A percentile compares a stretch with the other conserved stretches of the same genome.
phyloP scores from a whole-genome alignment of 2,329 filamentous ascomycete genomes.

The Madurella fahalii region DNA sequence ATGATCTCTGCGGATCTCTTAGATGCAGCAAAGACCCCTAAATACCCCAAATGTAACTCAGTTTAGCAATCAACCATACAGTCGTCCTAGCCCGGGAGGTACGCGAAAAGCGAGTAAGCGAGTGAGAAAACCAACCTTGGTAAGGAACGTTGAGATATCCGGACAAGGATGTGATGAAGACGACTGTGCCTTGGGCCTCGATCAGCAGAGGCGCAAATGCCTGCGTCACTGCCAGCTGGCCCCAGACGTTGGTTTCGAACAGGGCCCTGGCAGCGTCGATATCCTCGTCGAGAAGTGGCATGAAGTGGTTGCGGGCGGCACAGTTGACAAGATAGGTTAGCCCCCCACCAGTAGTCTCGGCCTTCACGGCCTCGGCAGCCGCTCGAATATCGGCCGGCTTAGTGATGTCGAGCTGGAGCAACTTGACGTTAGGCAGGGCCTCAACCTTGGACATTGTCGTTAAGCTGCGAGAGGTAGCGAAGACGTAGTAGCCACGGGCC shows the following conservation, averaged over 20 bases:
- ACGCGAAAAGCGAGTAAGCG: no score
- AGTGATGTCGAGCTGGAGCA: slow-evolving; percentile 40
- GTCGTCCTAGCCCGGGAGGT: no score
- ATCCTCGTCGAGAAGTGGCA: slow-evolving; percentile 34
- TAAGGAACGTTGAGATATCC: no score
- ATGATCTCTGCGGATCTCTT: no score
- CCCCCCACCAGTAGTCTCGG: slow-evolving; percentile 36
- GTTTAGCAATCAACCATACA: no score
- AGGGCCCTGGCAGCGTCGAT: slow-evolving; percentile 30
- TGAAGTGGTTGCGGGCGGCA: slow-evolving; percentile 33
- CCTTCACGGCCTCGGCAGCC: slow-evolving; percentile 32
- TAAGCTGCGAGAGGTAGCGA: slow-evolving; percentile 35
- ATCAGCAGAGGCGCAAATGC: slow-evolving; percentile 36
- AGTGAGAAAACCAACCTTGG: no score
- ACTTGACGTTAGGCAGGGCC: slow-evolving; percentile 33
- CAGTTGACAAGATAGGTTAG: slow-evolving; percentile 37
- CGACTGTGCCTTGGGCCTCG: no score
- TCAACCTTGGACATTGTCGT: slow-evolving; percentile 30
- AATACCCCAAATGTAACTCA: no score
- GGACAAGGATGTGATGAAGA: no score
- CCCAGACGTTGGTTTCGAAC: slow-evolving; percentile 35
- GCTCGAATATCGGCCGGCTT: slow-evolving; percentile 31
- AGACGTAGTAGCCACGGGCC: slow-evolving; percentile 35
- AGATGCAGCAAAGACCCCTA: no score
- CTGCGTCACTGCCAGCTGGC: slow-evolving; percentile 36